These are phyloP conservation scores for Purshia tridentata DNA, from an alignment of 306 rosid genomes.

Conservation along the genomic window DNA sequence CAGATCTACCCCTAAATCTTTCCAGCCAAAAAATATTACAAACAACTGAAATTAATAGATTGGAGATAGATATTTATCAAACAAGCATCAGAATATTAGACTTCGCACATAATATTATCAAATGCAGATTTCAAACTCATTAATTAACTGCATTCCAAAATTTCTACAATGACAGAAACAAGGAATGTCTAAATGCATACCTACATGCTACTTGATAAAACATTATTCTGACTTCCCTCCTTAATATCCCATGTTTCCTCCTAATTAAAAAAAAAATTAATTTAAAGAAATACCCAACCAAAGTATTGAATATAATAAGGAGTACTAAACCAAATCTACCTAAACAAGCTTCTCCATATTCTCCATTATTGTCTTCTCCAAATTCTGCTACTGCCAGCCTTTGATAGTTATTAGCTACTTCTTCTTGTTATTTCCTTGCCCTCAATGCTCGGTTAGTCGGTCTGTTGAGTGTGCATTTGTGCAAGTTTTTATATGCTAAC, in stretches of 20 bases:
- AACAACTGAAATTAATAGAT: background rate
- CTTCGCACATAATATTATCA: background rate
- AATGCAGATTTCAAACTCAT: background rate
- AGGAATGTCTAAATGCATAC: slow-evolving; percentile 36
- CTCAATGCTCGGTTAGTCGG: too few species aligned
- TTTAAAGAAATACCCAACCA: slow-evolving; percentile 12
- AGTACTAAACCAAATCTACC: slow-evolving; percentile 48
- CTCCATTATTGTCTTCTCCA: slow-evolving; percentile 97
- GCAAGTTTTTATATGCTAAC: too few species aligned
- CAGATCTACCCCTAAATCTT: background rate
- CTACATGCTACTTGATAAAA: slow-evolving; percentile 98
- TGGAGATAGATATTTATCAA: background rate
- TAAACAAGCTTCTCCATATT: slow-evolving; percentile 91
- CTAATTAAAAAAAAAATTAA: slow-evolving; percentile 39
- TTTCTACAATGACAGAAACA: slow-evolving; percentile 1
- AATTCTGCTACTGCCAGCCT: too few species aligned
- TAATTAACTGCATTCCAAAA: slow-evolving; percentile 7
- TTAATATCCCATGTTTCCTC: slow-evolving; percentile 99
- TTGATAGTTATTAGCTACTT: too few species aligned
- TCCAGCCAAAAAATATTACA: background rate
- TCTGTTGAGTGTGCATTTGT: too few species aligned
- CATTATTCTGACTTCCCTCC: slow-evolving; percentile 96
- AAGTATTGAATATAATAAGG: slow-evolving; percentile 24
- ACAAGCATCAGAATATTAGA: background rate
- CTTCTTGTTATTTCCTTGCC: too few species aligned